Evolutionary conservation across 148 eudicot genomes (phyloP).

Genomic region (Polygonum aviculare): DNA sequence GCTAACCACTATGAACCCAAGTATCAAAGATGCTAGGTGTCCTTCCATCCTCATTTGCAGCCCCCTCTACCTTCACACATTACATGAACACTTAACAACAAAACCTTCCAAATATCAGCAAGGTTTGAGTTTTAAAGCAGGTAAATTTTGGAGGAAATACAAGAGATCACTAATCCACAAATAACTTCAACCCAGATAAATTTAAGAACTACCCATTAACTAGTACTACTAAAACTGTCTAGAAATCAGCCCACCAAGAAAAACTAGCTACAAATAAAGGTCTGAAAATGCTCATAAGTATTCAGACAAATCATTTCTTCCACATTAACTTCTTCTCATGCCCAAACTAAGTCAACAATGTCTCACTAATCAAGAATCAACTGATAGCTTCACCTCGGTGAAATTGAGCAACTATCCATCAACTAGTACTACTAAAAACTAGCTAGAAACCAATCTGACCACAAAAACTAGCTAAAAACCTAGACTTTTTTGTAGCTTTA

Average conservation of each 20-base stretch:
- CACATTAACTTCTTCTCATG: no score
- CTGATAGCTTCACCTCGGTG: no score
- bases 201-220: neutral
- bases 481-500: no score
- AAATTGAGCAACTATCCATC: neutral
- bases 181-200: neutral
- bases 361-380: no score
- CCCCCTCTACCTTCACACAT: conserved; percentile 18
- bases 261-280: neutral
- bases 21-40: conserved; percentile 20
- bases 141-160: no score
- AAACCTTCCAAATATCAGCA: neutral
- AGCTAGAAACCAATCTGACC: no score
- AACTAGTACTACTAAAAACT: neutral
- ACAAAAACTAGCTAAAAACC: neutral
- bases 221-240: neutral
- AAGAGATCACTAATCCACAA: no score
- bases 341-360: no score
- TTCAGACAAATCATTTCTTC: neutral
- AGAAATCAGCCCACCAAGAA: no score
- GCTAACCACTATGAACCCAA: conserved; percentile 10
- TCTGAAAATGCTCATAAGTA: neutral
- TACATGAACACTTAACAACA: neutral
- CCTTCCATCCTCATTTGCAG: conserved; percentile 18
- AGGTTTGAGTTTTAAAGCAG: neutral